A percentile compares a stretch with the other conserved stretches of the same genome.
These are phyloP conservation scores for Pyronema domesticum DNA, from an alignment of 495 filamentous ascomycete species.

Conservation along the genomic window DNA sequence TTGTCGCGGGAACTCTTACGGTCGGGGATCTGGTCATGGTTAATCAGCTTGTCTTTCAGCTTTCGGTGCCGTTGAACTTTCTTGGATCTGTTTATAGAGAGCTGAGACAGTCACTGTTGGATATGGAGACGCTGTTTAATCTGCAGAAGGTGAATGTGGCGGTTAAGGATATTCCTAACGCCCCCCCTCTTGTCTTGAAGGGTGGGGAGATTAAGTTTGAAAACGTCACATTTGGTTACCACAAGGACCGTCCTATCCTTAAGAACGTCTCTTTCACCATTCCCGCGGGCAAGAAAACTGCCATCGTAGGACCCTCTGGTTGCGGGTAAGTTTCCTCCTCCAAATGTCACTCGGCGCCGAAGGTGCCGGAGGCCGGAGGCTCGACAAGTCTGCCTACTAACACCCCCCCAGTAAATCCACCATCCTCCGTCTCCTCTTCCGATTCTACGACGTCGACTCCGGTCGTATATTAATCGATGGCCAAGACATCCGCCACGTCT, in stretches of 20 bases:
- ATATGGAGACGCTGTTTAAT: conserved; percentile 98
- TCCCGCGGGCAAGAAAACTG: conserved; percentile 86
- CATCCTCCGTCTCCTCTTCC: conserved; percentile 73
- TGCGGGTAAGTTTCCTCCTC: conserved; percentile 40
- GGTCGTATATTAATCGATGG: conserved; percentile 83
- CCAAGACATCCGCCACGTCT: conserved; percentile 76
- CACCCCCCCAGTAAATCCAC: conserved; percentile 52
- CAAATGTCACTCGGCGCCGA: too few relatives aligned
- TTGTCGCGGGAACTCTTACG: conserved; percentile 59
- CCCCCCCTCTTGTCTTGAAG: conserved; percentile 51
- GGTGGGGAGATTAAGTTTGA: conserved; percentile 86
- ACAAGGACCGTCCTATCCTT: conserved; percentile 70
- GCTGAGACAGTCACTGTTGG: conserved; percentile 77
- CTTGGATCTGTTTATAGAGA: conserved; percentile 91
- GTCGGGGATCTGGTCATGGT: conserved; percentile 98
- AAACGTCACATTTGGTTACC: conserved; percentile 88
- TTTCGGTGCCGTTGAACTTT: conserved; percentile 92
- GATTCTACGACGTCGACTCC: conserved; percentile 78
- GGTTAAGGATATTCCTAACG: conserved; percentile 56
- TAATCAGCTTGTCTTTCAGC: conserved; percentile 95
- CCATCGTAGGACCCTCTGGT: conserved; percentile 84
- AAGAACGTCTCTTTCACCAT: conserved; percentile 72
- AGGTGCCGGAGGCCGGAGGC: too few relatives aligned
- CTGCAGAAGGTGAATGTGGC: conserved; percentile 93
- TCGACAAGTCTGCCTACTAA: too few relatives aligned